Conservation (phyloP, 2,329 filamentous ascomycete species). For the Aspergillaceae sp. region DNA sequence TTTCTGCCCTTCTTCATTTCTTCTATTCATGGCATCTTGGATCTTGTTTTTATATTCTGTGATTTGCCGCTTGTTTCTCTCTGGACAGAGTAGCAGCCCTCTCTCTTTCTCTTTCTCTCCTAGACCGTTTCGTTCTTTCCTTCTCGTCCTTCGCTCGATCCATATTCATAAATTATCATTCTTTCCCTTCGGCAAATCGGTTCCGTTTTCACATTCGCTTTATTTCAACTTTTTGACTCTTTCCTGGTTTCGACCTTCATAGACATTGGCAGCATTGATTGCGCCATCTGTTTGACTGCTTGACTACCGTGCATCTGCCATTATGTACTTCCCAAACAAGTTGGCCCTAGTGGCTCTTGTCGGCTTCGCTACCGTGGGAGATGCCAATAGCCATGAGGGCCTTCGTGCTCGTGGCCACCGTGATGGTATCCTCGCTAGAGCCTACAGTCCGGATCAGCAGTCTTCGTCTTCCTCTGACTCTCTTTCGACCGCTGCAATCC, state of each 20-base stretch:
- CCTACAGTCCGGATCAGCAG: conserved; percentile 1
- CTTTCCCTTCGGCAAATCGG: too few species aligned
- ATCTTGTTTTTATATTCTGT: conserved; percentile 3
- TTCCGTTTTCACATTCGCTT: too few species aligned
- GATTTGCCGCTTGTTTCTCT: too few species aligned
- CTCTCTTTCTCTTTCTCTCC: too few species aligned
- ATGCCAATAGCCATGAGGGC: conserved; percentile 21
- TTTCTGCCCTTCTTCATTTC: conserved; percentile 20
- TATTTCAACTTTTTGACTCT: too few species aligned
- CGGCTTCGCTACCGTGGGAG: conserved; percentile 26
- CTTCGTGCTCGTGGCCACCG: conserved; percentile 15
- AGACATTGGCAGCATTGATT: conserved; percentile 13
- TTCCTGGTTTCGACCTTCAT: too few species aligned
- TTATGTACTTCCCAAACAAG: conserved; percentile 31
- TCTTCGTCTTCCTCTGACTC: conserved; percentile 2
- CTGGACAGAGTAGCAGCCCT: background rate
- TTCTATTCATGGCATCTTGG: background rate
- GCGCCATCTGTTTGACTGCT: background rate
- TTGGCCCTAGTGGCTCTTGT: conserved; percentile 27
- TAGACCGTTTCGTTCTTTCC: too few species aligned
- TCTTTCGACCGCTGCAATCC: conserved; percentile 1
- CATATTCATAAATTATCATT: too few species aligned
- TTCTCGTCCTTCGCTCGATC: too few species aligned
- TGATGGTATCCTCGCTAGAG: conserved; percentile 10
- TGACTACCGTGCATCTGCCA: conserved; percentile 7